A percentile compares a stretch with the other conserved stretches of the same genome.
phyloP scores from a whole-genome alignment of 1,139 yeast genomes.

The Kazachstania sp. region DNA sequence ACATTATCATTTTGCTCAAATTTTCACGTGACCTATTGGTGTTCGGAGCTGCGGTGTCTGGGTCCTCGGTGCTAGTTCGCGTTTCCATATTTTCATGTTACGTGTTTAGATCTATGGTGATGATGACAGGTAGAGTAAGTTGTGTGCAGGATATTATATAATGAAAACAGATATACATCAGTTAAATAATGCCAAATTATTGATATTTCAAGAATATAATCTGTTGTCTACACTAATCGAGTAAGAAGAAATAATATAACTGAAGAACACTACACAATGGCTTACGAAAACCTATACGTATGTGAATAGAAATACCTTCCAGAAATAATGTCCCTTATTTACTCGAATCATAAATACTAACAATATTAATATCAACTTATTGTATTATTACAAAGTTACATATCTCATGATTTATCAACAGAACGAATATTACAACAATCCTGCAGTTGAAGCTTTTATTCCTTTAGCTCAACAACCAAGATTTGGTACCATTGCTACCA shows the following conservation, averaged over 20 bases:
- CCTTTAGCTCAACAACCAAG: conserved; percentile 20
- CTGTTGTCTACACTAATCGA: too few relatives aligned
- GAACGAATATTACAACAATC: conserved; percentile 16
- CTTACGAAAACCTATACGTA: conserved; percentile 7
- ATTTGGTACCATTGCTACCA: conserved; percentile 18
- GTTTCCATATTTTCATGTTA: background rate
- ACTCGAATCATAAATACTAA: background rate
- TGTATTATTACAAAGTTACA: too few relatives aligned
- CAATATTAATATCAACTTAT: conserved; percentile 2
- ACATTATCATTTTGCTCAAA: too few relatives aligned
- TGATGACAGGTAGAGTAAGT: background rate
- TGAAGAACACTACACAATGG: background rate
- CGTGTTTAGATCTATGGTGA: background rate
- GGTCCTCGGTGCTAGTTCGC: too few relatives aligned
- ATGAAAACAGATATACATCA: background rate
- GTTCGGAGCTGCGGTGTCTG: too few relatives aligned
- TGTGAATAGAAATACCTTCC: conserved; percentile 1
- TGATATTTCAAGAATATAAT: too few relatives aligned
- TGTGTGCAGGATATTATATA: background rate
- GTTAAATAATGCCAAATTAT: too few relatives aligned
- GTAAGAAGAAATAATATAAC: too few relatives aligned
- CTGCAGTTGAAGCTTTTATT: conserved; percentile 12
- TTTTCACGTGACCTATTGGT: too few relatives aligned
- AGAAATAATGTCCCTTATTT: too few relatives aligned
- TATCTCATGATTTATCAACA: conserved; percentile 2